These are phyloP conservation scores for Aciculoconidium aculeatum DNA, from an alignment of 805 yeast genomes.

Conservation along the genomic window DNA sequence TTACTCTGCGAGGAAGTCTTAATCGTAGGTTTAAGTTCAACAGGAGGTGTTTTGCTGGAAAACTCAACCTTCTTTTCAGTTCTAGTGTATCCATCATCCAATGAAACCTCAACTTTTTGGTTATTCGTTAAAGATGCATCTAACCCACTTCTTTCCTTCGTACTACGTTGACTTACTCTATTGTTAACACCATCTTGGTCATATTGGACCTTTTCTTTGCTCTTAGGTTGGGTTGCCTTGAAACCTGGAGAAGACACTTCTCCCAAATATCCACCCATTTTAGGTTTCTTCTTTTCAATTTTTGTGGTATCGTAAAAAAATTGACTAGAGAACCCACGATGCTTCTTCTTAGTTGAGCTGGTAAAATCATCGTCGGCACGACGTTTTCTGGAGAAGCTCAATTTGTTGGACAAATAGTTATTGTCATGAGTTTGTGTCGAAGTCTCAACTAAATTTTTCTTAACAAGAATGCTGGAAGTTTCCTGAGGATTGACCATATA, in stretches of 20 bases:
- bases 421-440: slow-evolving; percentile 36
- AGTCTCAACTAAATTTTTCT: slow-evolving; percentile 27
- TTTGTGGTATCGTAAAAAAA: slow-evolving; percentile 28
- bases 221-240: slow-evolving; percentile 5
- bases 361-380: slow-evolving; percentile 5
- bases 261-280: slow-evolving; percentile 32
- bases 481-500: slow-evolving; percentile 39
- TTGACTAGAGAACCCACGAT: slow-evolving; percentile 30
- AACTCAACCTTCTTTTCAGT: too few species aligned
- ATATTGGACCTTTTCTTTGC: background rate
- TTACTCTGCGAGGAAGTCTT: too few species aligned
- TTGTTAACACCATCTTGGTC: slow-evolving; percentile 6
- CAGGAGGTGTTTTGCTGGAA: too few species aligned
- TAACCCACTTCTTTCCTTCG: slow-evolving; percentile 14
- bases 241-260: slow-evolving; percentile 28
- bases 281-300: slow-evolving; percentile 9
- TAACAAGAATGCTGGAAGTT: slow-evolving; percentile 14
- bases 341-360: slow-evolving; percentile 13
- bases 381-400: slow-evolving; percentile 20
- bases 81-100: slow-evolving; percentile 23
- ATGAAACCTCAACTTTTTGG: slow-evolving; percentile 11
- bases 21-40: too few species aligned
- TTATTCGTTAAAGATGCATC: slow-evolving; percentile 12
- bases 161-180: too few species aligned
- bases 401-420: slow-evolving; percentile 21